phyloP scores from a whole-genome alignment of 2,329 filamentous ascomycete genomes.

The Corinectria fuckeliana region DNA sequence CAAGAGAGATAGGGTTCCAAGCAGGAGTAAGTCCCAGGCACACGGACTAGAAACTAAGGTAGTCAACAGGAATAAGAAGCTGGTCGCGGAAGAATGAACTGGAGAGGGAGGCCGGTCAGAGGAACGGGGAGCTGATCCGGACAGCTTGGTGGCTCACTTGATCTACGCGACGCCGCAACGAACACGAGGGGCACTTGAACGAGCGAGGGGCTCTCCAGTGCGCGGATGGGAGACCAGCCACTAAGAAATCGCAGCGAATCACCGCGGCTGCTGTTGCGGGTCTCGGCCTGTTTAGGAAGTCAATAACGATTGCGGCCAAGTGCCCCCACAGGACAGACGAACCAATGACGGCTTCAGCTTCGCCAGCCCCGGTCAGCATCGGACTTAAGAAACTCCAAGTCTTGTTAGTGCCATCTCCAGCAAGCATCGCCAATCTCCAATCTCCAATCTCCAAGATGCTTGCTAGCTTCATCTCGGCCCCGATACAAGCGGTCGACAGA shows the following conservation, averaged over 20 bases:
- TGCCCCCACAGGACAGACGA: not conserved
- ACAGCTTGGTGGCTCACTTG: too few relatives aligned
- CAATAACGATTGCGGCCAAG: not conserved
- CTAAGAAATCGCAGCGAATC: not conserved
- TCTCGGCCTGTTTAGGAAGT: not conserved
- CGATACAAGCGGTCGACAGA: not conserved
- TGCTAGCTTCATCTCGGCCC: not conserved
- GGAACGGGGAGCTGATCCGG: too few relatives aligned
- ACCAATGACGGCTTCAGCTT: not conserved
- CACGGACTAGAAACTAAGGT: not conserved
- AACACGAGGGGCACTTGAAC: not conserved
- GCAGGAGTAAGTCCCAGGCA: not conserved
- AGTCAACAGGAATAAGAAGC: not conserved
- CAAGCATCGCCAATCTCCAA: not conserved
- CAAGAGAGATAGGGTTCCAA: not conserved
- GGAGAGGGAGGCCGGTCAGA: not conserved
- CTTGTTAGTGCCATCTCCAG: not conserved
- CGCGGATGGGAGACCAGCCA: not conserved
- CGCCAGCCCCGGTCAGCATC: not conserved
- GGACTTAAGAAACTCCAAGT: too few relatives aligned
- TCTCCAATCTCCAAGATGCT: too few relatives aligned
- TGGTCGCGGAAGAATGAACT: not conserved
- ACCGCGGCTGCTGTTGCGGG: not conserved
- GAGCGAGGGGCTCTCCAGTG: not conserved
- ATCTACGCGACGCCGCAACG: not conserved